Conservation (phyloP, 177 flowering plant species). For the Telopea speciosissima region DNA sequence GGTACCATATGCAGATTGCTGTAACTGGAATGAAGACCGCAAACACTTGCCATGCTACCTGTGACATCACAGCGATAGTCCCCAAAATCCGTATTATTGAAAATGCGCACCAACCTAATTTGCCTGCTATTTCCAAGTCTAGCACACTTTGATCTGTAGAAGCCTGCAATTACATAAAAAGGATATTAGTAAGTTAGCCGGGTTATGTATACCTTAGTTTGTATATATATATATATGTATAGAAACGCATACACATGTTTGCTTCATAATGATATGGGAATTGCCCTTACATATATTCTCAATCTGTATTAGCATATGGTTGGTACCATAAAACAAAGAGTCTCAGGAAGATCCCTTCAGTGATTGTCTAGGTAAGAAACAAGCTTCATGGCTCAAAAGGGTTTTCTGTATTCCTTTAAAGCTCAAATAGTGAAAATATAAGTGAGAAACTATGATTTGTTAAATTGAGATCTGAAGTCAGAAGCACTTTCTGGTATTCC, state of each 20-base stretch:
- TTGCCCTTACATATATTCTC: not conserved
- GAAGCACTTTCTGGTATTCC: not conserved
- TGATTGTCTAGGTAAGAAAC: not conserved
- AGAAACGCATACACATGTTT: not conserved
- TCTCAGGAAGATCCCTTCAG: not conserved
- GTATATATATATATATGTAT: slow-evolving; percentile 29
- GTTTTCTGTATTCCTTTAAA: not conserved
- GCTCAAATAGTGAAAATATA: not conserved
- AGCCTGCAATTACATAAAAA: slow-evolving; percentile 1
- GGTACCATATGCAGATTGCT: slow-evolving; percentile 81
- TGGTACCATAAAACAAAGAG: not conserved
- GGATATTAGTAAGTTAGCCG: not conserved
- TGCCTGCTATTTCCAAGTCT: slow-evolving; percentile 67
- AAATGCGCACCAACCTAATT: slow-evolving; percentile 82
- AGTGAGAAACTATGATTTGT: not conserved
- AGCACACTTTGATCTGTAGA: slow-evolving; percentile 83
- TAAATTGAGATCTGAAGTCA: not conserved
- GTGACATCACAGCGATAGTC: slow-evolving; percentile 90
- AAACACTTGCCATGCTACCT: slow-evolving; percentile 87
- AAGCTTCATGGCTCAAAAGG: not conserved
- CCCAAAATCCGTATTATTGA: slow-evolving; percentile 72
- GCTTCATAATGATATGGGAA: not conserved
- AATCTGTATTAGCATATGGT: not conserved
- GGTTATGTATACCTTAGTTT: slow-evolving; percentile 35
- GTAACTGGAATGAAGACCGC: slow-evolving; percentile 77